Evolutionary conservation across 2,329 filamentous ascomycete species (phyloP), one percentile per base, ranked within the genome.

Genomic region (Furcasterigmium furcatum): DNA sequence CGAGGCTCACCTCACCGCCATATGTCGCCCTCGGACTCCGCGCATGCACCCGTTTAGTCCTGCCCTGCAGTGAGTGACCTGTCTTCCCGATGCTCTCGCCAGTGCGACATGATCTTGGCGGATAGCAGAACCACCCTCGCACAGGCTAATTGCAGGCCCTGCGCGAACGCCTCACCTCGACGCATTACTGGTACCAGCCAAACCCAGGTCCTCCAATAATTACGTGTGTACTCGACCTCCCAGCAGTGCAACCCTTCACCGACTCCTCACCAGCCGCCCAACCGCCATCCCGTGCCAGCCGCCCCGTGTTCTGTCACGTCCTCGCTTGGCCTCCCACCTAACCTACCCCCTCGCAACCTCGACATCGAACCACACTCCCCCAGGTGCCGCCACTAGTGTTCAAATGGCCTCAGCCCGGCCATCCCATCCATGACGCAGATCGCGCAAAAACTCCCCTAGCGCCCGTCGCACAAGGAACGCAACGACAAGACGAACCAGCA

Each of bases 391-490:
- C n/a, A n/a, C n/a, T n/a, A n/a, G n/a, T n/a, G n/a, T n/a, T n/a
- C n/a, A n/a, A n/a, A n/a, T n/a, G n/a, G n/a, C 12, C 19, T 20
- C 14, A 21, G 16, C 32, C 18, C 18, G 21, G 9, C 27, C 41
- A 13, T 20, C 40, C 19, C 27, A 16, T 25, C 14, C 41, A 16
- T 32, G 21, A 34, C 27, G 27, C 27, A 30, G 20, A 21, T 32
- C 20, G 4, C n/a, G 25, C 29, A 36, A 20, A 30, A 25, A 41
- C 43, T 30, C 24, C 38, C 39, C 19, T 47, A 49, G 45, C 45
- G 41, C 38, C 27, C 41, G 41, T 47, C 44, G 39, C 47, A 49
- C 47, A 49, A 49, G 32, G 41, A 25, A 46, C 19, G 38, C 13
- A 20, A 40, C 25, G 22, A 29, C 5, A 25, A 22, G 38, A 29